Evolutionary conservation across 2,329 filamentous ascomycete species (phyloP).

Genomic region (Trichoderma atroviride): DNA sequence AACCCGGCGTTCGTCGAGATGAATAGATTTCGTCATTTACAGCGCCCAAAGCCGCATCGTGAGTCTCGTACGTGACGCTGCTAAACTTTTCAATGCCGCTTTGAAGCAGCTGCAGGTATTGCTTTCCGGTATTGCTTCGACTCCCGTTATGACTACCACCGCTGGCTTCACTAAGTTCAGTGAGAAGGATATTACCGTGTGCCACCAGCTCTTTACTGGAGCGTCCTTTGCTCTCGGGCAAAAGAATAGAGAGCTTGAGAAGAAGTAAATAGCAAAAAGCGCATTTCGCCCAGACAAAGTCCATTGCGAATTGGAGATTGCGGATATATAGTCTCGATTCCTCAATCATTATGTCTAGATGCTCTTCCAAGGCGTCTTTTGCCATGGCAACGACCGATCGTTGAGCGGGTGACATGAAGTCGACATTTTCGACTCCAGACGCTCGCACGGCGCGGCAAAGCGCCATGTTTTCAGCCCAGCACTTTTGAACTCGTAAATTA

Average conservation of each 20-base stretch:
- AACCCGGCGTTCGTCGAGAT: background rate
- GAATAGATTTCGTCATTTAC: background rate
- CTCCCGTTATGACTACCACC: conserved; percentile 28
- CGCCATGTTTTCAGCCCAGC: conserved; percentile 57
- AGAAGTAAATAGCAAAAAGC: conserved; percentile 60
- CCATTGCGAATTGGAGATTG: conserved; percentile 56
- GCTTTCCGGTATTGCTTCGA: conserved; percentile 41
- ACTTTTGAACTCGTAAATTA: conserved; percentile 55
- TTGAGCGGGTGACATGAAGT: conserved; percentile 52
- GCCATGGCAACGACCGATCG: conserved; percentile 52
- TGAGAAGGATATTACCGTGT: conserved; percentile 30
- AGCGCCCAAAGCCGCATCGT: background rate
- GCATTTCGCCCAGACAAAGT: conserved; percentile 62
- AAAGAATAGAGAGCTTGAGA: conserved; percentile 53
- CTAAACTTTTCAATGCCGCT: conserved; percentile 34
- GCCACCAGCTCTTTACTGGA: conserved; percentile 28
- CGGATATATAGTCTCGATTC: conserved; percentile 51
- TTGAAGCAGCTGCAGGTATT: conserved; percentile 35
- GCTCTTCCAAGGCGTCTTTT: conserved; percentile 53
- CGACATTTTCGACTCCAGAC: conserved; percentile 36
- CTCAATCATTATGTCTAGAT: conserved; percentile 52
- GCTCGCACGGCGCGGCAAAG: conserved; percentile 53
- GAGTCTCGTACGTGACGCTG: conserved; percentile 22
- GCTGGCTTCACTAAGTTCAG: conserved; percentile 34
- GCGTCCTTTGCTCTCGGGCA: conserved; percentile 43